Evolutionary conservation across 2,329 filamentous ascomycete genomes (phyloP).

Genomic region (Fonsecaea multimorphosa): DNA sequence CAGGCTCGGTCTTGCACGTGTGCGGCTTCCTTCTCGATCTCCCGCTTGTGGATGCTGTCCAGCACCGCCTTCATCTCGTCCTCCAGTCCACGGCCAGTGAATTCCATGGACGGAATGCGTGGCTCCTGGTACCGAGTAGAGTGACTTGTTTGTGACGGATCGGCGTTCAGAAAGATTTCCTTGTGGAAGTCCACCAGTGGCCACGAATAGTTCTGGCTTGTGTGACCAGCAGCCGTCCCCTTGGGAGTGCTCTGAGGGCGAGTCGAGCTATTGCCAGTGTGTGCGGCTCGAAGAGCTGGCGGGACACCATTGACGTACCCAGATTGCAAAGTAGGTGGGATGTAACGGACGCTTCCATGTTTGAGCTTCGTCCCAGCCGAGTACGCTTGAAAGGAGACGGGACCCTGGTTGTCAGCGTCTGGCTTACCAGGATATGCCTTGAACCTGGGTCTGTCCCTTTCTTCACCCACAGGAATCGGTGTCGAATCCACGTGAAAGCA

Average conservation of each 20-base stretch:
- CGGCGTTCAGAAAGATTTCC: constrained; percentile 30
- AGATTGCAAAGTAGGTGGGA: constrained; percentile 26
- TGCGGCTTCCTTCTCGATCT: background rate
- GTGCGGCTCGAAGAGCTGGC: constrained; percentile 19
- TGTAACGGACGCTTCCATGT: constrained; percentile 13
- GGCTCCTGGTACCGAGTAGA: constrained; percentile 25
- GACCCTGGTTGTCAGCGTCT: background rate
- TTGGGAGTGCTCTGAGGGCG: background rate
- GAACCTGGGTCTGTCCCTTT: background rate
- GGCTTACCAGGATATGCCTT: constrained; percentile 5
- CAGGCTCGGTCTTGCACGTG: constrained; percentile 4
- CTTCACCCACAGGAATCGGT: background rate
- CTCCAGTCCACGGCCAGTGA: constrained; percentile 7
- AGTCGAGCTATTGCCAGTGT: background rate
- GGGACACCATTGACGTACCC: constrained; percentile 30
- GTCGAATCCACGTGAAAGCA: constrained; percentile 12
- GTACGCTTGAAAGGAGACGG: constrained; percentile 21
- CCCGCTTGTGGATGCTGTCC: background rate
- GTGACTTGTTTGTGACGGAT: constrained; percentile 16
- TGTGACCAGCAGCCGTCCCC: background rate
- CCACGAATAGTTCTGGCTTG: constrained; percentile 18
- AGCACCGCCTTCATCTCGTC: constrained; percentile 24
- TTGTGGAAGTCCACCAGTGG: constrained; percentile 31
- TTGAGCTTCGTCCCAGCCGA: constrained; percentile 14
- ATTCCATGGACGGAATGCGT: constrained; percentile 25